These are phyloP conservation scores for Ceratobasidium sp. DNA, from an alignment of 1,284 basidiomycete genomes.

Conservation along the genomic window DNA sequence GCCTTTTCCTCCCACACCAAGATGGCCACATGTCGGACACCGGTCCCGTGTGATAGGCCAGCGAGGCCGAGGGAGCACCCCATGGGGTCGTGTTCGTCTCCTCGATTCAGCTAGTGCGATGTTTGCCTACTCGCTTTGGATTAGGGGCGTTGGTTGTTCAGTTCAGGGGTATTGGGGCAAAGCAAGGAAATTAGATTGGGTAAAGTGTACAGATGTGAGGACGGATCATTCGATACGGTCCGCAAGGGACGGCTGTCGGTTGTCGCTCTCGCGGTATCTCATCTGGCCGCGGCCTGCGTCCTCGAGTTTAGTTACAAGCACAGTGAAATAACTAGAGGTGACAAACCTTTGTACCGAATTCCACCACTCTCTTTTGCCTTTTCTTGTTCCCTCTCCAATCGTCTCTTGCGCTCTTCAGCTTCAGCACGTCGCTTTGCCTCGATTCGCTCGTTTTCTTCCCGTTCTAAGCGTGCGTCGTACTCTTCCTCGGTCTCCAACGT, in stretches of 20 bases:
- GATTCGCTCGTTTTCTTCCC: slow-evolving; percentile 70
- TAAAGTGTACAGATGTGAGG: background rate
- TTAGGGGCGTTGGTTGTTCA: too few species aligned
- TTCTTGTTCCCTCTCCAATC: slow-evolving; percentile 16
- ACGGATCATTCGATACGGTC: slow-evolving; percentile 4
- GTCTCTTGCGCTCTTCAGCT: slow-evolving; percentile 15
- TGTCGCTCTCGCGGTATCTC: slow-evolving; percentile 42
- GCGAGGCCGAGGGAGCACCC: too few species aligned
- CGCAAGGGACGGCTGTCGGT: background rate
- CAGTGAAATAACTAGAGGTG: background rate
- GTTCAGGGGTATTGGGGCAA: too few species aligned
- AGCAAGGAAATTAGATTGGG: too few species aligned
- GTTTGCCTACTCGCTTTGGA: too few species aligned
- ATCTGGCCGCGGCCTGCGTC: slow-evolving; percentile 42
- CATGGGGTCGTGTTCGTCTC: too few species aligned
- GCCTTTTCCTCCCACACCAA: too few species aligned
- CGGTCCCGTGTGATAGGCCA: too few species aligned
- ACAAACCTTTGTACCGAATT: slow-evolving; percentile 16
- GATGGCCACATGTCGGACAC: too few species aligned
- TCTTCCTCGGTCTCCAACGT: slow-evolving; percentile 65
- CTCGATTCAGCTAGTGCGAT: too few species aligned
- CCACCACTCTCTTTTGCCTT: background rate
- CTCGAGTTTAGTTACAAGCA: background rate
- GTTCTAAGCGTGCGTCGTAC: slow-evolving; percentile 72
- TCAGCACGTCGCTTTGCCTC: slow-evolving; percentile 45